Conservation (phyloP, 306 rosid genomes). For the Trifolium fragiferum region DNA sequence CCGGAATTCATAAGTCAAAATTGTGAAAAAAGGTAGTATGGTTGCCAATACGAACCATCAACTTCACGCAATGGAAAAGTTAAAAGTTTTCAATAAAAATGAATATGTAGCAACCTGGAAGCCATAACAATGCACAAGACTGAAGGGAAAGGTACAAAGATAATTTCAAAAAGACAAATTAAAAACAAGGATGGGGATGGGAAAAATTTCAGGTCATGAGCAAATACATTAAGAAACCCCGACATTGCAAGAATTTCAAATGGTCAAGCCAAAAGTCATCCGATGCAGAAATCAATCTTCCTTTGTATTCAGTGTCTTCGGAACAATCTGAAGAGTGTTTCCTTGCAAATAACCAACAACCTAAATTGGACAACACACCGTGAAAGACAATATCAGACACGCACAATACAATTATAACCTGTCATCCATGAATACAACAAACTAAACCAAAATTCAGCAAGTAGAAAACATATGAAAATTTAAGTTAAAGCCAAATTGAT, state of each 20-base stretch:
- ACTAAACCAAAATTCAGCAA: conserved; percentile 6
- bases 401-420: conserved; percentile 13
- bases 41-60: conserved; percentile 16
- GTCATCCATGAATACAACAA: conserved; percentile 31
- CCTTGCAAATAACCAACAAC: conserved; percentile 51
- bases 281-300: conserved; percentile 44
- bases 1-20: conserved; percentile 12
- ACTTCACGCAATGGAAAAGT: conserved; percentile 30
- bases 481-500: conserved; percentile 1
- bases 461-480: not conserved
- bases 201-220: conserved; percentile 34
- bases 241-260: conserved; percentile 62
- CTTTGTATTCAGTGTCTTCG: conserved; percentile 39
- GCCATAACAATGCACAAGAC: conserved; percentile 1
- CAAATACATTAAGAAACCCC: conserved; percentile 63
- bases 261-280: conserved; percentile 47
- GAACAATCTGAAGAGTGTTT: conserved; percentile 48
- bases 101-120: conserved; percentile 18
- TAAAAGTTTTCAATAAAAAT: conserved; percentile 18
- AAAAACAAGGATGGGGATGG: conserved; percentile 14
- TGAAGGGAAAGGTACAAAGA: conserved; percentile 23
- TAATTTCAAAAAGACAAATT: not conserved
- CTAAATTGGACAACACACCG: conserved; percentile 51
- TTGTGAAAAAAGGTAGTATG: not conserved
- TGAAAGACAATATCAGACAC: conserved; percentile 42